Evolutionary conservation across 768 basidiomycete species (phyloP).

Genomic region (Boletus barrowsii): DNA sequence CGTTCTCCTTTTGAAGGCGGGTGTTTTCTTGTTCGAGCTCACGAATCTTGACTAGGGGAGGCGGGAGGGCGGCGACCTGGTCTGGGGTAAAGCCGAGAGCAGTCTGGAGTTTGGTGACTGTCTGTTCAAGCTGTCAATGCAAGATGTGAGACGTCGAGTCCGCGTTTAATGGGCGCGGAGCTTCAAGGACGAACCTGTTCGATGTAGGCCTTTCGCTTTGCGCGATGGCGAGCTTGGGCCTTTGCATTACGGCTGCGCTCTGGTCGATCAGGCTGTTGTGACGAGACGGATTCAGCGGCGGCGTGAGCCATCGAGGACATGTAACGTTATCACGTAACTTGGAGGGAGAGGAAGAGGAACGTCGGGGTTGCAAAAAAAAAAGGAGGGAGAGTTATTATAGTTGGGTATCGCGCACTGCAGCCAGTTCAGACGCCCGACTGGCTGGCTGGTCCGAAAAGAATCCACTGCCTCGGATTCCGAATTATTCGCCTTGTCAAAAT

Average conservation of each 20-base stretch:
- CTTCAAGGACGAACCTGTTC: slow-evolving; percentile 56
- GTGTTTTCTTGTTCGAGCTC: slow-evolving; percentile 82
- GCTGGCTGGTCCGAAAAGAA: slow-evolving; percentile 25
- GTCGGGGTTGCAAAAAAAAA: slow-evolving; percentile 48
- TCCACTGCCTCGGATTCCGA: slow-evolving; percentile 43
- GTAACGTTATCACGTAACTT: slow-evolving; percentile 45
- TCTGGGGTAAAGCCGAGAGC: slow-evolving; percentile 71
- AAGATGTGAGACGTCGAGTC: slow-evolving; percentile 4
- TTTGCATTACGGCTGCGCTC: slow-evolving; percentile 85
- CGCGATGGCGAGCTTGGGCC: slow-evolving; percentile 86
- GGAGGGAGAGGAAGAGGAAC: slow-evolving; percentile 37
- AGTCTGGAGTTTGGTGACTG: slow-evolving; percentile 79
- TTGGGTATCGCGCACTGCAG: slow-evolving; percentile 17
- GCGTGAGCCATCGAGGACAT: slow-evolving; percentile 58
- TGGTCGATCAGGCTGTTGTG: slow-evolving; percentile 56
- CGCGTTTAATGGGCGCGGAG: slow-evolving; percentile 7
- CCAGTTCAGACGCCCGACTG: slow-evolving; percentile 25
- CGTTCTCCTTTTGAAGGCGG: slow-evolving; percentile 67
- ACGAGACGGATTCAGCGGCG: slow-evolving; percentile 41
- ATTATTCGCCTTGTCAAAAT: slow-evolving; percentile 43
- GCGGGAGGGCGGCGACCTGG: slow-evolving; percentile 69
- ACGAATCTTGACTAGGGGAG: slow-evolving; percentile 70
- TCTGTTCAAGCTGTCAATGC: slow-evolving; percentile 66
- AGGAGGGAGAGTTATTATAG: slow-evolving; percentile 35
- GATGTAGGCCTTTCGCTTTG: slow-evolving; percentile 91